phyloP scores from a whole-genome alignment of 140 eudicot genomes.

The Erigeron philadelphicus region DNA sequence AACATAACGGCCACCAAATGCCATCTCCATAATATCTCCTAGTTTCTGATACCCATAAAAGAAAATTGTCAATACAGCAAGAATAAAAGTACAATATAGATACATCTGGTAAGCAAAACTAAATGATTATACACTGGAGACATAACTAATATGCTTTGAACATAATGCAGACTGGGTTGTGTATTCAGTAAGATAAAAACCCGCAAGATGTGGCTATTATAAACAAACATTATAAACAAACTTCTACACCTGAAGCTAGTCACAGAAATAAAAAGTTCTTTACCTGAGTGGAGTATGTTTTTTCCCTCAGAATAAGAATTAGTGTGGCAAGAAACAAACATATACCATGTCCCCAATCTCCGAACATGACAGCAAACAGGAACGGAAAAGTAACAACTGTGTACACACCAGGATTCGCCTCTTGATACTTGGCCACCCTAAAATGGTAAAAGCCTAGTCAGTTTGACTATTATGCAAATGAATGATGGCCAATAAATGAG shows the following conservation, averaged over 20 bases:
- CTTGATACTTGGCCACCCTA: conserved; percentile 94
- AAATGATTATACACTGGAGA: not conserved
- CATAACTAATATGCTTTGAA: not conserved
- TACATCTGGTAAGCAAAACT: not conserved
- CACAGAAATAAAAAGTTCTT: not conserved
- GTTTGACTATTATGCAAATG: not conserved
- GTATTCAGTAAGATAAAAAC: not conserved
- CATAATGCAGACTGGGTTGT: not conserved
- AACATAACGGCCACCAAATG: conserved; percentile 84
- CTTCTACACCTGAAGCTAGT: not conserved
- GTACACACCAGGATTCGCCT: conserved; percentile 87
- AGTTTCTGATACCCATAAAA: conserved; percentile 56
- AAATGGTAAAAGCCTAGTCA: not conserved
- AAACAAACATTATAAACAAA: not conserved
- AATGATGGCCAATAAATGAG: not conserved
- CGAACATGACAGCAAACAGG: conserved; percentile 94
- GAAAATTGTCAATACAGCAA: not conserved
- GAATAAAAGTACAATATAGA: conserved; percentile 4
- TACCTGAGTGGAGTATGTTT: conserved; percentile 67
- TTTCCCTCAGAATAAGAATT: conserved; percentile 62
- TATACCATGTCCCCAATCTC: conserved; percentile 98
- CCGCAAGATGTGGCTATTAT: not conserved
- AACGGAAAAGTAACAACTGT: conserved; percentile 82
- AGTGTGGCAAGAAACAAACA: conserved; percentile 78
- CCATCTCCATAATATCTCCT: conserved; percentile 94